Evolutionary conservation across 1,139 yeast species (phyloP).

Genomic region (Suhomyces anneliseae): DNA sequence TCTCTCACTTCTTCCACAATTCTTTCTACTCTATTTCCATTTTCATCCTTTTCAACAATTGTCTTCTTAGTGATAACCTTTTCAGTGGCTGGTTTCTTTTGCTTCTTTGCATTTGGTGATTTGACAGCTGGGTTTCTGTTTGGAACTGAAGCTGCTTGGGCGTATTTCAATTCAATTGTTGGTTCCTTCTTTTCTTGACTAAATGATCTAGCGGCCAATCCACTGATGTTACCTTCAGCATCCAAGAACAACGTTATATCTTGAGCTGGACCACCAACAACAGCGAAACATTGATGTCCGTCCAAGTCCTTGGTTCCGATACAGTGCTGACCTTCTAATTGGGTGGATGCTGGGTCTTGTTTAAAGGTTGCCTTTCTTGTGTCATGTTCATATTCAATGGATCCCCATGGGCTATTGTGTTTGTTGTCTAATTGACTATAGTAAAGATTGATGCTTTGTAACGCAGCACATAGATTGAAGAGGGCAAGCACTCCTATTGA

Average conservation of each 20-base stretch:
- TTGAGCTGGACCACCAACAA: constrained; percentile 10
- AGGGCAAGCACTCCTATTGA: constrained; percentile 5
- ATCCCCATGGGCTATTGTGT: constrained; percentile 16
- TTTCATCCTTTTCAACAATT: constrained; percentile 18
- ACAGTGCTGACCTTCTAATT: constrained; percentile 23
- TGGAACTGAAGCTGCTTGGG: constrained; percentile 24
- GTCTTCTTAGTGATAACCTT: constrained; percentile 17
- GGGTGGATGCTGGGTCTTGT: not conserved
- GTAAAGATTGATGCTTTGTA: constrained; percentile 8
- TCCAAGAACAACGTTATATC: constrained; percentile 4
- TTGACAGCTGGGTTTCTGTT: constrained; percentile 22
- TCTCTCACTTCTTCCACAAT: constrained; percentile 27
- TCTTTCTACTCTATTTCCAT: constrained; percentile 27
- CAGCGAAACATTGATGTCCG: constrained; percentile 34
- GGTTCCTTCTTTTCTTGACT: not conserved
- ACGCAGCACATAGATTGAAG: constrained; percentile 10
- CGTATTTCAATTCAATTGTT: not conserved
- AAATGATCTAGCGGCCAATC: constrained; percentile 1
- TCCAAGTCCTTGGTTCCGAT: constrained; percentile 32
- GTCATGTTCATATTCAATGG: constrained; percentile 13
- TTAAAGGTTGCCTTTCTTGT: constrained; percentile 3
- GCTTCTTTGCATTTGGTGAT: constrained; percentile 3
- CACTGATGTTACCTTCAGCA: not conserved
- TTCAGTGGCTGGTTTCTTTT: constrained; percentile 13
- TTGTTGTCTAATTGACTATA: constrained; percentile 12